phyloP scores from a whole-genome alignment of 2,329 filamentous ascomycete genomes.

The Sporothrix humicola region DNA sequence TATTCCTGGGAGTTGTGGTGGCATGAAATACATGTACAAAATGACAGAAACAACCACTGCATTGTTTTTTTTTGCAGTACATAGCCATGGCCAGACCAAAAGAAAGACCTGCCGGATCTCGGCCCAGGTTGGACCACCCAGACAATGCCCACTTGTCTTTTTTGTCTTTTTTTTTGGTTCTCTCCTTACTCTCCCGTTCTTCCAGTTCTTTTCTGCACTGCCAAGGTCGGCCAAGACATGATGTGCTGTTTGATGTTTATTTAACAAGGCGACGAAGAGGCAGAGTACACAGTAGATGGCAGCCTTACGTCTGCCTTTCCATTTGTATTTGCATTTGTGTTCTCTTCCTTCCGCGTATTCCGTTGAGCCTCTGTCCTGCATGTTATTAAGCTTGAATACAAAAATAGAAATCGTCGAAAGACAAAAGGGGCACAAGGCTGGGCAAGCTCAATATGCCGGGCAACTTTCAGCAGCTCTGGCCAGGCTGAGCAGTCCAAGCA shows the following conservation, averaged over 20 bases:
- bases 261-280: no score
- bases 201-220: neutral
- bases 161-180: neutral
- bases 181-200: neutral
- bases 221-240: conserved; percentile 7
- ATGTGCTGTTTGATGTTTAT: neutral
- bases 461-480: neutral
- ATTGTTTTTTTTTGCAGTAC: no score
- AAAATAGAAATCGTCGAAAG: neutral
- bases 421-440: neutral
- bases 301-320: neutral
- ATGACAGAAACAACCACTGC: neutral
- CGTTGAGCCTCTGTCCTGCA: neutral
- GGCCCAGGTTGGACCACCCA: neutral
- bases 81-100: no score
- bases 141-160: neutral
- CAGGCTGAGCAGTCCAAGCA: neutral
- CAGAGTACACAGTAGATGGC: neutral
- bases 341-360: neutral
- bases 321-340: neutral
- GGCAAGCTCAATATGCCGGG: neutral
- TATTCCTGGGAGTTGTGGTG: neutral
- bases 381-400: conserved; percentile 2
- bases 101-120: no score
- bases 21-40: neutral